Evolutionary conservation across 306 rosid genomes (phyloP), one percentile per base, ranked within the genome.

Genomic region (Sechiopsis laciniata): DNA sequence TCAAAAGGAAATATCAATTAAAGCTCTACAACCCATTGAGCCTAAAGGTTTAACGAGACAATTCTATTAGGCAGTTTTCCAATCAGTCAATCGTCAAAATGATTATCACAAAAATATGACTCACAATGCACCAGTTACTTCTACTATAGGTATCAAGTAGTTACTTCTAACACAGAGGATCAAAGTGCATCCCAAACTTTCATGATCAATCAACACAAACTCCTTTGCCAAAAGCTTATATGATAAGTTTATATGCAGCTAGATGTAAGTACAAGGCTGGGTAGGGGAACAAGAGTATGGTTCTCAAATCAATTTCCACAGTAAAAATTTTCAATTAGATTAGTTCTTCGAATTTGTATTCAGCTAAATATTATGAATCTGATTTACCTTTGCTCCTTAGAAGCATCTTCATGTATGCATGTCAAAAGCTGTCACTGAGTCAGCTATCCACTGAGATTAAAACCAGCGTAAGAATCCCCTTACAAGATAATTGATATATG

Each of bases 371-470:
- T 32, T 16, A 54, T 29, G 35, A 21, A 54, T 3, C 17, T 22
- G 64, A 55, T 40, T 75, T 60, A 92, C 95, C 95, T 79, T 42
- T 82, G 52, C 19, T 55, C 76, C 84, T 84, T 63, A 84, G 45
- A 77, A 87, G 76, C 75, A 82, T 84, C 88, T 77, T 88, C 88
- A 86, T 85, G 55, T 11, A 74, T 65, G 67, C 79, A 79, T 70
- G 53, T 78, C 56, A 67, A 46, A 7, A 67, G 19, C 10, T 21
- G 55, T 8, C 56, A 6, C 20, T 12, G 26, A 2, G 56, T 48
- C 40, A 46, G 12, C 9, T 46, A 21, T 48, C 3, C 84, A 20
- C 40, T 67, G 73, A 67, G n/a, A 46, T 4, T 46, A 37, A 67
- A 11, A 67, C 20, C 73, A 20, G 56, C 19, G 14, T 67, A 12